phyloP scores from a whole-genome alignment of 208 protist species.

The Leishmania tarentolae region DNA sequence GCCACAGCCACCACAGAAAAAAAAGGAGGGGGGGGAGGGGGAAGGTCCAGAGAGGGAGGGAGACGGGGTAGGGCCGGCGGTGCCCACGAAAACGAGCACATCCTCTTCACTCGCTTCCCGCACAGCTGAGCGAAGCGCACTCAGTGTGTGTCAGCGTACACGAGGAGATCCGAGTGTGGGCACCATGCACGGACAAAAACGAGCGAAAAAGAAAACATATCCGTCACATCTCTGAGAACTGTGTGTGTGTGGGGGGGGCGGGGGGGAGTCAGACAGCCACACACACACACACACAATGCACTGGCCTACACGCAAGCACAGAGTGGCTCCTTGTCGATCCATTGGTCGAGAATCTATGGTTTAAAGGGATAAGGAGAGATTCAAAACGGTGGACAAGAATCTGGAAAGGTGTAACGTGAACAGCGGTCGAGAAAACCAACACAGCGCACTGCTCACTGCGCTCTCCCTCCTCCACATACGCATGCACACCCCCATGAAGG shows the following conservation, averaged over 20 bases:
- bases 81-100: not conserved
- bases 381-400: not conserved
- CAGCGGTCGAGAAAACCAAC: not conserved
- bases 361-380: not conserved
- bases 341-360: conserved; percentile 7
- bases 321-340: not conserved
- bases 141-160: too few species aligned
- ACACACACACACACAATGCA: too few species aligned
- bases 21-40: not conserved
- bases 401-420: not conserved
- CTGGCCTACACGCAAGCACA: not conserved
- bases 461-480: not conserved
- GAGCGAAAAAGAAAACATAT: not conserved
- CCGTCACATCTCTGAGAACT: not conserved
- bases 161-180: too few species aligned
- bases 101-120: not conserved
- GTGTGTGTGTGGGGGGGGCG: too few species aligned
- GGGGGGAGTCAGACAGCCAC: not conserved
- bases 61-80: not conserved
- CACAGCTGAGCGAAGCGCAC: too few species aligned
- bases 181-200: not conserved
- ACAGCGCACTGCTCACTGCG: not conserved
- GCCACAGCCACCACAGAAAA: not conserved
- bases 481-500: not conserved
- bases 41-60: not conserved